Percentiles rank a stretch among this genome's conserved stretches.
These are phyloP conservation scores for Chlorella sp. DNA, from an alignment of 139 green algal species.

Conservation along the genomic window DNA sequence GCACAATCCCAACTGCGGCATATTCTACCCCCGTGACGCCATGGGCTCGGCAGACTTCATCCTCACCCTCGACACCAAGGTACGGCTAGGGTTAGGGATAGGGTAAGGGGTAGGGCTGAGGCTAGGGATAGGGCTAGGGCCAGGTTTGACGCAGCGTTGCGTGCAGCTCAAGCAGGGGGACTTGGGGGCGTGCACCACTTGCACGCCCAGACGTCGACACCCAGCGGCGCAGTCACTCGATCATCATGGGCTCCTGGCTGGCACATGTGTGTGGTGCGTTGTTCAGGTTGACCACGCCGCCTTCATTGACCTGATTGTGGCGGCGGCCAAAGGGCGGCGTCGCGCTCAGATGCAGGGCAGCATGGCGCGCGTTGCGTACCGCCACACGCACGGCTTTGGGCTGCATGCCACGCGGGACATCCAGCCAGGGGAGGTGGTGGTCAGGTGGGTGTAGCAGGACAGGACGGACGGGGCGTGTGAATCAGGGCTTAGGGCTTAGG, in stretches of 20 bases:
- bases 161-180: too few species aligned
- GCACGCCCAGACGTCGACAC: not conserved
- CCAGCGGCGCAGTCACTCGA: not conserved
- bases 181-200: too few species aligned
- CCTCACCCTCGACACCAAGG: conserved; percentile 9
- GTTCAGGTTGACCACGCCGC: not conserved
- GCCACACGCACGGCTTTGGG: not conserved
- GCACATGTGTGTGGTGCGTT: not conserved
- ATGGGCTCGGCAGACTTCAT: conserved; percentile 23
- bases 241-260: not conserved
- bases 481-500: not conserved
- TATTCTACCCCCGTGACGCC: conserved; percentile 21
- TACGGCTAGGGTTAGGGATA: too few species aligned
- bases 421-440: not conserved
- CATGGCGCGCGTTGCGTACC: conserved; percentile 1
- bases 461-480: not conserved
- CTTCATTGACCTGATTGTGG: conserved; percentile 11
- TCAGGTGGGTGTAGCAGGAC: too few species aligned
- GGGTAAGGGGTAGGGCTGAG: too few species aligned
- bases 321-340: not conserved
- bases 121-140: too few species aligned
- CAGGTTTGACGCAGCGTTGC: too few species aligned
- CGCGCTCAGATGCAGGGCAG: too few species aligned
- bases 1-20: conserved; percentile 29
- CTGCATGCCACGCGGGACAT: conserved; percentile 6